Evolutionary conservation across 148 eudicot genomes (phyloP), one percentile per base, ranked within the genome.

Genomic region (Persicaria maculosa): DNA sequence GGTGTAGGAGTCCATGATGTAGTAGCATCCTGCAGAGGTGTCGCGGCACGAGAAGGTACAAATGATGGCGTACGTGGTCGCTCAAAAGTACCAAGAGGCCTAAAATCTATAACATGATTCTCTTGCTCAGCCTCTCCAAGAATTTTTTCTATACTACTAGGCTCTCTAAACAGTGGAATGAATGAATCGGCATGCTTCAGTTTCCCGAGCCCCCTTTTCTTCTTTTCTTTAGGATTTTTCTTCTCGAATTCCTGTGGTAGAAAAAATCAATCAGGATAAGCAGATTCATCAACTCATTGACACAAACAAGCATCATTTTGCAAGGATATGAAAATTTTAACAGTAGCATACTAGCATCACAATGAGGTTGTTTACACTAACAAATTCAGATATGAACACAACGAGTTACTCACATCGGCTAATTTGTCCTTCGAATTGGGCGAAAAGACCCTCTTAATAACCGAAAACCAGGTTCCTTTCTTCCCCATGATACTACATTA

Each of bases 381-480:
- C 31, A 19, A 57, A 25, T n/a, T 54, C 17, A 16, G 58, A 54
- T 57, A 6, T 19, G 5, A 57, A 11, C 2, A 5, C 36, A 36
- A 65, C 9, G 15, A 17, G 46, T 1, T 6, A 85, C 98, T 88
- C 81, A 90, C 97, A 83, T 89, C 82, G 53, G 80, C 55, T 79
- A 86, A 82, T 79, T 87, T 95, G 80, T 92, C 99, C 77, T 90
- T 92, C 12, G 97, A 89, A 83, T 76, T 86, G 82, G 88, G 88
- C 15, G 77, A 68, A 69, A 95, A 95, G 74, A 83, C 97, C 91
- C 81, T 83, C 80, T 92, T 95, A 76, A 95, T 90, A 53, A 92
- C 97, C 68, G 99, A 90, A 88, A 95, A 89, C 97, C 99, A 95
- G 86, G 93, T 89, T 78, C 99, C 97, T 85, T 89, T 94, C 88